A percentile compares a stretch with the other conserved stretches of the same genome.
phyloP scores from a whole-genome alignment of 2,329 filamentous ascomycete species.

The Fusarium sp. region DNA sequence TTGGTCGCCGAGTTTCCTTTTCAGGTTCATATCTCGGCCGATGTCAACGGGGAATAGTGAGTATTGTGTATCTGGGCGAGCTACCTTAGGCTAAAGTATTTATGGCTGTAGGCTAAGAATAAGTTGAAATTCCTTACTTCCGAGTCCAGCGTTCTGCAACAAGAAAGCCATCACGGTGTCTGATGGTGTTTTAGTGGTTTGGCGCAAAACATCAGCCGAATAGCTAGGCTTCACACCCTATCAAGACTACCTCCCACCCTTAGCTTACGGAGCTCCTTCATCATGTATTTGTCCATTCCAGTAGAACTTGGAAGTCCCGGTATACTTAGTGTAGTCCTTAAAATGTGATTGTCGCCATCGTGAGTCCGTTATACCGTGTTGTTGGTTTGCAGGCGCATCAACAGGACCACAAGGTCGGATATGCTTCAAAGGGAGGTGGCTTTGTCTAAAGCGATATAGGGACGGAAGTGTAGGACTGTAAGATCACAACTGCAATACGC shows the following conservation, averaged over 20 bases:
- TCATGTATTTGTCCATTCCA: background rate
- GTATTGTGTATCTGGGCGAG: background rate
- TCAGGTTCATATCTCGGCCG: constrained; percentile 19
- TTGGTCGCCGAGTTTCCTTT: constrained; percentile 40
- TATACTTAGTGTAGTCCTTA: background rate
- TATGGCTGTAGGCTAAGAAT: background rate
- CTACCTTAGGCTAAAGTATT: constrained; percentile 19
- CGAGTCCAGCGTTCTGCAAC: background rate
- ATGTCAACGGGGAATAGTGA: constrained; percentile 1
- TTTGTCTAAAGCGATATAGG: background rate
- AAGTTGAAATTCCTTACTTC: background rate
- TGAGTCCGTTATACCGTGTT: background rate
- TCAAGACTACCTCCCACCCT: background rate
- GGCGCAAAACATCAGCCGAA: background rate
- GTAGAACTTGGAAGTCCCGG: too few relatives aligned
- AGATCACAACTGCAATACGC: background rate
- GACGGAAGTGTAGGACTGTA: background rate
- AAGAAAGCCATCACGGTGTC: background rate
- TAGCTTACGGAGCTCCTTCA: background rate
- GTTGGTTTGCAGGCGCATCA: background rate
- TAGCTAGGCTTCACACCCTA: background rate
- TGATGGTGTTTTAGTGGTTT: background rate
- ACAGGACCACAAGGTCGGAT: background rate
- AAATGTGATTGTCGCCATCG: background rate
- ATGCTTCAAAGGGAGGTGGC: background rate